Conservation (phyloP, 805 yeast species). For the Ogataea wickerhamii region DNA sequence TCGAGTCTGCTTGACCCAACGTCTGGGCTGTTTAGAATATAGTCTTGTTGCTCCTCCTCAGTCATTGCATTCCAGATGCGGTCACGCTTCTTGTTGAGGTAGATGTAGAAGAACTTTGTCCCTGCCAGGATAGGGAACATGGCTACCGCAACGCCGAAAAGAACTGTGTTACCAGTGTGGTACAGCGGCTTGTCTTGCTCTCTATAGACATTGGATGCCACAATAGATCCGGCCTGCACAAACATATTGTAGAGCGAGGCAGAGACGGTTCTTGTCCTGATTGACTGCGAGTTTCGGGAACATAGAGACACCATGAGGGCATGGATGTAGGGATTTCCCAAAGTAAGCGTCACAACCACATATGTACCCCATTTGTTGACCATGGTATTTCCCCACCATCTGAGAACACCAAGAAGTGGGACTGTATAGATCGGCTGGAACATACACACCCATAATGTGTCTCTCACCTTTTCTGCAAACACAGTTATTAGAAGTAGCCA, state of each 20-base stretch:
- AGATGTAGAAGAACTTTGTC: constrained; percentile 37
- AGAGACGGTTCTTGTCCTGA: constrained; percentile 60
- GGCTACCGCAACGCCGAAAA: constrained; percentile 34
- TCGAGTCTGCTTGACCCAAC: constrained; percentile 60
- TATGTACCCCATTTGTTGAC: constrained; percentile 28
- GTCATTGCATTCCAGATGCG: constrained; percentile 49
- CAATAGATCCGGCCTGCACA: constrained; percentile 55
- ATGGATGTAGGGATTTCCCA: constrained; percentile 49
- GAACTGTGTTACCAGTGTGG: constrained; percentile 49
- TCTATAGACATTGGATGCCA: constrained; percentile 54
- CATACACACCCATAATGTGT: constrained; percentile 22
- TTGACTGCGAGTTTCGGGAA: constrained; percentile 59
- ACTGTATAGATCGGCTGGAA: constrained; percentile 26
- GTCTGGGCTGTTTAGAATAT: constrained; percentile 44
- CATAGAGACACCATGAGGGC: constrained; percentile 58
- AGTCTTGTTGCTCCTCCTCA: constrained; percentile 46
- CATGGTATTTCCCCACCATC: constrained; percentile 29
- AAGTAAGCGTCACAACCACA: constrained; percentile 22
- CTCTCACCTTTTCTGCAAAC: constrained; percentile 34
- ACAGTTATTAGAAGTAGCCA: constrained; percentile 35
- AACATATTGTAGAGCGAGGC: constrained; percentile 64
- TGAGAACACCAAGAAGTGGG: constrained; percentile 24
- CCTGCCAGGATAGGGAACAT: constrained; percentile 28
- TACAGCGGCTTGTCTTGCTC: constrained; percentile 57
- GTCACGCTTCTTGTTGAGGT: constrained; percentile 43